These are phyloP conservation scores for Polychaeton citri DNA, from an alignment of 2,329 filamentous ascomycete genomes.

Conservation along the genomic window DNA sequence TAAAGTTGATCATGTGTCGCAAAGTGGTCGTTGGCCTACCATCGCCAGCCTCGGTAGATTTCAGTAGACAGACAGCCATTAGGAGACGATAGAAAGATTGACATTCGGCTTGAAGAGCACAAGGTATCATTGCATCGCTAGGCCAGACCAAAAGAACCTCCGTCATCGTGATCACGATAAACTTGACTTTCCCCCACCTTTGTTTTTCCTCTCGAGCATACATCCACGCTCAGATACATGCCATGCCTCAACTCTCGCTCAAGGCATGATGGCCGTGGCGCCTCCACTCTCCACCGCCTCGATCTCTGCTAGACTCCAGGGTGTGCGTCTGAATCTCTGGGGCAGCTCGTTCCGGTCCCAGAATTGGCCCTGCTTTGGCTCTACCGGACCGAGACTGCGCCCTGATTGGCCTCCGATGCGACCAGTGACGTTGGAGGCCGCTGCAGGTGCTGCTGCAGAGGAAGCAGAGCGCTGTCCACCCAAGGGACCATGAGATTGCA, in stretches of 20 bases:
- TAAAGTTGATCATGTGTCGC: no score
- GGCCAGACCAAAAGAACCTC: no score
- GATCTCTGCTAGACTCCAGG: constrained; percentile 72
- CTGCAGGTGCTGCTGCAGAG: constrained; percentile 5
- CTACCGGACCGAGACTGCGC: constrained; percentile 57
- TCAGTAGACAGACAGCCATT: no score
- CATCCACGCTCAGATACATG: no score
- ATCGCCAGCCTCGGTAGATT: no score
- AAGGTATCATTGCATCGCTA: no score
- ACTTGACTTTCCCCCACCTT: no score
- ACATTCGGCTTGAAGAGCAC: no score
- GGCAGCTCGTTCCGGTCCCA: constrained; percentile 89
- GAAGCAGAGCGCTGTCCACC: constrained; percentile 9
- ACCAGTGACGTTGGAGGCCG: constrained; percentile 4
- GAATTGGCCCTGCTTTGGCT: constrained; percentile 58
- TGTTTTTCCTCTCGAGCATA: neutral
- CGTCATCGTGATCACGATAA: no score
- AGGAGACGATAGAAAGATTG: no score
- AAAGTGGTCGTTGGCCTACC: no score
- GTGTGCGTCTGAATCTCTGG: constrained; percentile 61
- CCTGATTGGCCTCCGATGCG: constrained; percentile 51
- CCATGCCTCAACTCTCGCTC: constrained; percentile 9
- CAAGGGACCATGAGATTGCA: constrained; percentile 65
- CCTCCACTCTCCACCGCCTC: constrained; percentile 92
- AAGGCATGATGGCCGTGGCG: constrained; percentile 48